phyloP scores from a whole-genome alignment of 345 rosid species.

The Clausena lansium region DNA sequence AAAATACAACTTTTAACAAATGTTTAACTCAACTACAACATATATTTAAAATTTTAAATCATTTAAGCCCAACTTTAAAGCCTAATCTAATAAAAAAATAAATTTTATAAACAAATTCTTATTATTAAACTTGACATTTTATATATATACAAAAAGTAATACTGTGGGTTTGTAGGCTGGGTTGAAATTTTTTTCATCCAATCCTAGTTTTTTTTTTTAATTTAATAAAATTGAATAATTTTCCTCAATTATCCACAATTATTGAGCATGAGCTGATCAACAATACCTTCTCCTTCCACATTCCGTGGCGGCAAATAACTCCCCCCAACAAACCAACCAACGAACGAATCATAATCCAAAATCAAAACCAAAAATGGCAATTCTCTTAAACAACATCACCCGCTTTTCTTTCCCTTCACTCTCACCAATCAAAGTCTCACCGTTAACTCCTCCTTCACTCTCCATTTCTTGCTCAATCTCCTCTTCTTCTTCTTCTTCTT shows the following conservation, averaged over 20 bases:
- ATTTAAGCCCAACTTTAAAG: too few species aligned
- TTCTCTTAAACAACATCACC: background rate
- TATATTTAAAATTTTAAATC: too few species aligned
- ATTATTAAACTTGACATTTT: too few species aligned
- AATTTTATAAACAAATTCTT: too few species aligned
- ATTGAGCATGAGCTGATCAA: background rate
- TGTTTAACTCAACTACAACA: too few species aligned
- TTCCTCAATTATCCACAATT: background rate
- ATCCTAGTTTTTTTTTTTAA: too few species aligned
- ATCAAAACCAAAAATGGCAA: slow-evolving; percentile 24
- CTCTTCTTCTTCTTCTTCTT: slow-evolving; percentile 18
- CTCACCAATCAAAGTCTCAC: slow-evolving; percentile 15
- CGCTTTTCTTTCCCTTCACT: slow-evolving; percentile 27
- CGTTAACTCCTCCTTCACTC: slow-evolving; percentile 18
- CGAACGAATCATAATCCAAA: background rate
- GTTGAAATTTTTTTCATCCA: too few species aligned
- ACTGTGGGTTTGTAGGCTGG: too few species aligned
- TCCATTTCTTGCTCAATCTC: slow-evolving; percentile 35
- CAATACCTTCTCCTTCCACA: background rate
- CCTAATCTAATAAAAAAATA: too few species aligned
- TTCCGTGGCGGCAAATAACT: slow-evolving; percentile 30
- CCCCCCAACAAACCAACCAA: background rate
- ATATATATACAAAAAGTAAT: too few species aligned
- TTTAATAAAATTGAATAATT: too few species aligned
- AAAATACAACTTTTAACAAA: too few species aligned